Evolutionary conservation across 2,329 filamentous ascomycete species (phyloP).

Genomic region (Alternaria sp.): DNA sequence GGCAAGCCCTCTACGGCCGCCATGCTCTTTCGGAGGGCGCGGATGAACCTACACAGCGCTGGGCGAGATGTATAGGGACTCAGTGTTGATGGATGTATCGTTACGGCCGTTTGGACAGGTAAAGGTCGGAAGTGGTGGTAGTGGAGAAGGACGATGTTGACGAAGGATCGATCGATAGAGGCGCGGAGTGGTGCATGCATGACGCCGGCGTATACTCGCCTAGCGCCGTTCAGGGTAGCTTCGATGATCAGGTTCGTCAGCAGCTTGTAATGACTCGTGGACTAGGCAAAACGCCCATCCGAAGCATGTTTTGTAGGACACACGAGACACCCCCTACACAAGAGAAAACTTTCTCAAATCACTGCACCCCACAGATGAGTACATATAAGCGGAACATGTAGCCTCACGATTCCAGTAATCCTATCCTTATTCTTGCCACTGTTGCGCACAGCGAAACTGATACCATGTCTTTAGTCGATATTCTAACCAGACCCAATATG

Average conservation of each 20-base stretch:
- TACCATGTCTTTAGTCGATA: conserved; percentile 32
- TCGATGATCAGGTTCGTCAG: conserved; percentile 16
- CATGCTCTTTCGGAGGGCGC: conserved; percentile 38
- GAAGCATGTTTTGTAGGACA: conserved; percentile 17
- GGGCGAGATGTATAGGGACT: conserved; percentile 30
- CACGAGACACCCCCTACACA: conserved; percentile 17
- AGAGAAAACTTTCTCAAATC: conserved; percentile 11
- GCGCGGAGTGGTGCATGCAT: conserved; percentile 23
- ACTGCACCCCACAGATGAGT: conserved; percentile 8
- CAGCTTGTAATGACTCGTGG: conserved; percentile 18
- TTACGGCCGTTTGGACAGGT: conserved; percentile 10
- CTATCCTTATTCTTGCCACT: not conserved
- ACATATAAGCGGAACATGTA: conserved; percentile 20
- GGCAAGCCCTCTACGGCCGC: conserved; percentile 41
- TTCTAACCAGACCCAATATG: conserved; percentile 60
- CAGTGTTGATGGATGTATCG: conserved; percentile 16
- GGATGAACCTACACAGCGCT: conserved; percentile 45
- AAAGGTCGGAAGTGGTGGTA: conserved; percentile 9
- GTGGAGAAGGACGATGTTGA: conserved; percentile 20
- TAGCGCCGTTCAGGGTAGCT: conserved; percentile 15
- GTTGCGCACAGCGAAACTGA: conserved; percentile 18
- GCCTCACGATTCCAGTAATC: conserved; percentile 14
- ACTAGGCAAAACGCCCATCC: conserved; percentile 23
- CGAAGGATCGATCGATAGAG: conserved; percentile 23
- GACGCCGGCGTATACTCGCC: conserved; percentile 8